Evolutionary conservation across 2,329 filamentous ascomycete species (phyloP).

Genomic region (Aspergillus arachidicola): DNA sequence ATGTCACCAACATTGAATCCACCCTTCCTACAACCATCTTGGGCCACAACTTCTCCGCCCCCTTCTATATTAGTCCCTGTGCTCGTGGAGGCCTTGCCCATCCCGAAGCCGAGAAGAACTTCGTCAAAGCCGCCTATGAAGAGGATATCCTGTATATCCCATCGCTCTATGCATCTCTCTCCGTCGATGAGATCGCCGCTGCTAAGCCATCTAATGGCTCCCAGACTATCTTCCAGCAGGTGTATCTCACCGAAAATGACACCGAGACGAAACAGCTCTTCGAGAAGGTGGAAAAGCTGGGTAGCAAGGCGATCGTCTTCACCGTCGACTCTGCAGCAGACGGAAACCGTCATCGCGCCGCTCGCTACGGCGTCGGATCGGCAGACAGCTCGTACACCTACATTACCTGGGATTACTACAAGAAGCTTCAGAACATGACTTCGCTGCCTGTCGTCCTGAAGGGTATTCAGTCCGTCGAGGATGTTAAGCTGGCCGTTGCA

Average conservation of each 20-base stretch:
- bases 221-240: slow-evolving; percentile 14
- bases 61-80: slow-evolving; percentile 16
- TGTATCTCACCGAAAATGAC: slow-evolving; percentile 12
- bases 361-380: slow-evolving; percentile 10
- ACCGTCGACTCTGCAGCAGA: slow-evolving; percentile 89
- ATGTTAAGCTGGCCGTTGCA: slow-evolving; percentile 21
- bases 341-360: slow-evolving; percentile 64
- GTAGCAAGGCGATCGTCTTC: slow-evolving; percentile 79
- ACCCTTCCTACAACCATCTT: slow-evolving; percentile 11
- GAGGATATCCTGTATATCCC: slow-evolving; percentile 15
- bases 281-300: slow-evolving; percentile 62
- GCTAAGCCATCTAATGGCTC: slow-evolving; percentile 11
- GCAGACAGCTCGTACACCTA: slow-evolving; percentile 7
- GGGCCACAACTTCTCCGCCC: slow-evolving; percentile 15
- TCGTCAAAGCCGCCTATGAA: slow-evolving; percentile 8
- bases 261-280: slow-evolving; percentile 12
- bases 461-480: slow-evolving; percentile 21
- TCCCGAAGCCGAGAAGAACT: slow-evolving; percentile 8
- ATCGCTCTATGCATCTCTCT: slow-evolving; percentile 8
- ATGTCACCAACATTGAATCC: slow-evolving; percentile 14
- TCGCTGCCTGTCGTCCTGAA: slow-evolving; percentile 18
- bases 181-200: slow-evolving; percentile 14
- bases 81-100: slow-evolving; percentile 10
- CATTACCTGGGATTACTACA: slow-evolving; percentile 12
- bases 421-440: slow-evolving; percentile 10